Evolutionary conservation across 306 rosid species (phyloP).

Genomic region (Macrotyloma uniflorum): DNA sequence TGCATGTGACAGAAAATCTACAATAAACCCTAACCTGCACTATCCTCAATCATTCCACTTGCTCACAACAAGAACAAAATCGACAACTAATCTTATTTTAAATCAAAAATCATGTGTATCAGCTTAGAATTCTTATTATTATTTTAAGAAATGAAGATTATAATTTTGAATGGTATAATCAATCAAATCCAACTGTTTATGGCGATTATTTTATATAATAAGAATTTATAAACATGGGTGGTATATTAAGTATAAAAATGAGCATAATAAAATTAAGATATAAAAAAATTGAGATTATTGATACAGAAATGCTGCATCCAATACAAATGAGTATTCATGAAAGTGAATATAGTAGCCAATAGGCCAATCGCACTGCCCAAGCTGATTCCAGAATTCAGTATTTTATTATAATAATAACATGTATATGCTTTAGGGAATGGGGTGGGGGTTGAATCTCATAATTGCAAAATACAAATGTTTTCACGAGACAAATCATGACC

Average conservation of each 20-base stretch:
- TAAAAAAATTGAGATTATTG: background rate
- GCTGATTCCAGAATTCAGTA: conserved; percentile 12
- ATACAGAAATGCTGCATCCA: background rate
- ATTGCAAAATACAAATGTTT: conserved; percentile 30
- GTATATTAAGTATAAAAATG: background rate
- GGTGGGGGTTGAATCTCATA: conserved; percentile 29
- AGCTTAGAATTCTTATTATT: background rate
- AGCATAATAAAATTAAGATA: background rate
- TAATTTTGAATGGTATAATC: too few species aligned
- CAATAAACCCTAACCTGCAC: conserved; percentile 87
- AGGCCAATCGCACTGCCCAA: conserved; percentile 17
- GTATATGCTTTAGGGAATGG: background rate
- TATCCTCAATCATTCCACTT: background rate
- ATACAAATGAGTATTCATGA: background rate
- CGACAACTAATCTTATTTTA: background rate
- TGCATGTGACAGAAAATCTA: conserved; percentile 97
- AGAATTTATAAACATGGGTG: too few species aligned
- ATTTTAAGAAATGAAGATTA: too few species aligned
- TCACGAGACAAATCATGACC: conserved; percentile 28
- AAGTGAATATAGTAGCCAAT: background rate
- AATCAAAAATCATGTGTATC: background rate
- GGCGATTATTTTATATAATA: too few species aligned
- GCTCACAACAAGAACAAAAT: background rate
- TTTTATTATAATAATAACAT: background rate
- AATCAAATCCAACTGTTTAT: too few species aligned